Percentiles rank a stretch among this genome's conserved stretches.
Evolutionary conservation across 345 rosid species (phyloP).

Genomic region (Acer negundo): DNA sequence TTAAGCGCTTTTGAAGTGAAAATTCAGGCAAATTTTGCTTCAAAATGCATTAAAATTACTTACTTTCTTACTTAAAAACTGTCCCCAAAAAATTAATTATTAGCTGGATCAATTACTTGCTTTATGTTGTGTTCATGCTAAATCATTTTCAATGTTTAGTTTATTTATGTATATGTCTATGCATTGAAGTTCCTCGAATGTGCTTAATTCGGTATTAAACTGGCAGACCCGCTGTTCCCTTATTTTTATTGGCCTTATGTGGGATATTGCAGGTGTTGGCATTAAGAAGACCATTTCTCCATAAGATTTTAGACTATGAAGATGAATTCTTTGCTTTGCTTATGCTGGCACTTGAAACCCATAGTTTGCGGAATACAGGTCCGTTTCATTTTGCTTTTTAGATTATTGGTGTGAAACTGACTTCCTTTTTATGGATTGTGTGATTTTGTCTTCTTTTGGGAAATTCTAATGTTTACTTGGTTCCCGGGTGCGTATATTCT

Average conservation of each 20-base stretch:
- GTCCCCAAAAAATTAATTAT: not conserved
- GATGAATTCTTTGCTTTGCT: conserved; percentile 92
- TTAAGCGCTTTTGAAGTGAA: not conserved
- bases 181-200: not conserved
- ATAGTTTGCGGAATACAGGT: conserved; percentile 97
- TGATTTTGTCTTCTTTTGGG: not conserved
- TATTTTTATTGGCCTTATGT: conserved; percentile 12
- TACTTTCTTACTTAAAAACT: not conserved
- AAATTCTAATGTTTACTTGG: not conserved
- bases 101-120: not conserved
- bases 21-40: conserved; percentile 12
- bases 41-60: not conserved
- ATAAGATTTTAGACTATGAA: conserved; percentile 84
- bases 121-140: not conserved
- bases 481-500: not conserved
- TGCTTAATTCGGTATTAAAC: not conserved
- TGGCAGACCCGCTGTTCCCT: not conserved
- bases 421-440: not conserved
- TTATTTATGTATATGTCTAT: too few species aligned
- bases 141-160: not conserved
- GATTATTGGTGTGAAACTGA: not conserved
- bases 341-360: conserved; percentile 89
- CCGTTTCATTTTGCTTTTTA: conserved; percentile 4
- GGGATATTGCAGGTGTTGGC: conserved; percentile 75
- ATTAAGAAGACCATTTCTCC: conserved; percentile 85